Base-by-base conservation (phyloP, 768 basidiomycete genomes). In the Tricholoma matsutake region DNA sequence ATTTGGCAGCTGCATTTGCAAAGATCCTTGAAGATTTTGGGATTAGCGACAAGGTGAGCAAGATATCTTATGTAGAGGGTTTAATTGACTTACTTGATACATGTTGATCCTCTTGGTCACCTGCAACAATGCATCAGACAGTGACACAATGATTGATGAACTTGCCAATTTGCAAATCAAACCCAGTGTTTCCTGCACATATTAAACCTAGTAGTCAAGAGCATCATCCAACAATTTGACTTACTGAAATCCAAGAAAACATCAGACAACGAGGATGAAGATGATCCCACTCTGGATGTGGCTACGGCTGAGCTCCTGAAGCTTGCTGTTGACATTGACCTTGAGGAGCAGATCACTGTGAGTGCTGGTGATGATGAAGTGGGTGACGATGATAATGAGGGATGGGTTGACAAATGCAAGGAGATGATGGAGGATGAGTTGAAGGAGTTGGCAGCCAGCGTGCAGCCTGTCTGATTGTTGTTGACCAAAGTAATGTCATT, bases 131-230 rank as follows among this genome's bases (percentile, higher is more conserved):
- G 73, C 75, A 7, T 61, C 66, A 0, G 58, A 61, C 14, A 78
- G 79, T 56, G 68, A 76, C 57, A 63, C 37, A 0, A 77, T 81
- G 76, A 64, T 73, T 1, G 54, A 59, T 0, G 43, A 66, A n/a
- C 71, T 78, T 13, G 58, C 22, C 1, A 25, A 67, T 0, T 31
- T 0, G 56, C 51, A 0, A 69, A 63, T 18, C 72, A 67, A 14
- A 67, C 63, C 0, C 52, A 64, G 0, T 80, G 79, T 63, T 78
- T 80, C 57, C 54, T 64, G 0, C 78, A 80, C 43, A 64, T 74
- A 3, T 7, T 78, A 31, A 77, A 75, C 47, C 64, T 79, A 0
- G 62, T 74, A 0, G 73, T 74, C 0, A 75, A 76, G 47, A 64
- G 59, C 1, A 10, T 77, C 0, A 22, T 78, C 0, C 14, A 41